phyloP scores from a whole-genome alignment of 2,329 filamentous ascomycete genomes.

The Ophiostoma ulmi region DNA sequence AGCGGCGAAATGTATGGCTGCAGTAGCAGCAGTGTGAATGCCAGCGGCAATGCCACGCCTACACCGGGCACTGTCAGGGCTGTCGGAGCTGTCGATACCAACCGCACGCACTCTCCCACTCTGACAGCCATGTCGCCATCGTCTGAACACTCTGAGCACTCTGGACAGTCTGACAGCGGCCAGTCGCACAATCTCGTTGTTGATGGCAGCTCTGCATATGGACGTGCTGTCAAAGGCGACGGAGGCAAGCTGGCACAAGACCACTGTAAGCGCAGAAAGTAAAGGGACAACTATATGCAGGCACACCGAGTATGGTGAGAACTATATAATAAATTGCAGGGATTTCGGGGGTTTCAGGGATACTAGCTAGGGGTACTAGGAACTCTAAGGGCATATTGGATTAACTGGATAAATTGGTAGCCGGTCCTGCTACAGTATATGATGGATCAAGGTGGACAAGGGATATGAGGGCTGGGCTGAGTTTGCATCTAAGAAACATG shows the following conservation, averaged over 20 bases:
- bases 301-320: not conserved
- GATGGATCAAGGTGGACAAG: no score
- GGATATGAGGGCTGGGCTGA: no score
- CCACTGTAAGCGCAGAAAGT: not conserved
- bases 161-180: not conserved
- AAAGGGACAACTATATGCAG: not conserved
- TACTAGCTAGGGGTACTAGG: no score
- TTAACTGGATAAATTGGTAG: no score
- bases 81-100: not conserved
- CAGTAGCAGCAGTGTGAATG: not conserved
- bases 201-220: slow-evolving; percentile 21
- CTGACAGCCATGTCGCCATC: not conserved
- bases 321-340: no score
- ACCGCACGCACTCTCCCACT: not conserved
- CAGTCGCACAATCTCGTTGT: slow-evolving; percentile 23
- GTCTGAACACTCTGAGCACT: not conserved
- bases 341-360: no score
- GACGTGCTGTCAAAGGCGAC: not conserved
- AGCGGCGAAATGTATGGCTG: not conserved
- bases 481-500: no score
- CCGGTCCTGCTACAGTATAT: no score
- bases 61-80: not conserved
- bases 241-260: not conserved
- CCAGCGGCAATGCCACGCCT: not conserved
- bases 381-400: no score